Percentiles rank a stretch among this genome's conserved stretches.
Evolutionary conservation across 2,329 filamentous ascomycete genomes (phyloP).

Genomic region (Stachybotrys elegans): DNA sequence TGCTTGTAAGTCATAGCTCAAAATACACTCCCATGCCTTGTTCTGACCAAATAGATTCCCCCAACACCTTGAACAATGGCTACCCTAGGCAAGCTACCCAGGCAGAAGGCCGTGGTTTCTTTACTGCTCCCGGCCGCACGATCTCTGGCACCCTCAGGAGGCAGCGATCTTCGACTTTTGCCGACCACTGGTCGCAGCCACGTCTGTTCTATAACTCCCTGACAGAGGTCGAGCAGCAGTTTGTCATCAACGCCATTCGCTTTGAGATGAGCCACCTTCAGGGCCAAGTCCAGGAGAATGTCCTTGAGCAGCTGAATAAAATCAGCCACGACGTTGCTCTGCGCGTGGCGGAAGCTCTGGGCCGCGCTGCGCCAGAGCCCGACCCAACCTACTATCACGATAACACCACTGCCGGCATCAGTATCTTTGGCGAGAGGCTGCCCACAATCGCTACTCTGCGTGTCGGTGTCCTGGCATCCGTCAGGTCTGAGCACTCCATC

Average conservation of each 20-base stretch:
- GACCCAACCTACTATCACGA: conserved; percentile 64
- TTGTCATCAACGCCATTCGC: conserved; percentile 67
- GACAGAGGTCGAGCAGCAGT: conserved; percentile 60
- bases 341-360: conserved; percentile 59
- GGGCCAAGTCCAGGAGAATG: conserved; percentile 58
- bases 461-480: conserved; percentile 56
- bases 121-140: conserved; percentile 56
- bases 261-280: conserved; percentile 62
- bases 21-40: neutral
- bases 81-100: conserved; percentile 63
- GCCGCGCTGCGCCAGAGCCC: conserved; percentile 50
- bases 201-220: conserved; percentile 72
- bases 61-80: conserved; percentile 61
- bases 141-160: conserved; percentile 50
- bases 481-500: conserved; percentile 35
- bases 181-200: conserved; percentile 69
- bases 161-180: conserved; percentile 56
- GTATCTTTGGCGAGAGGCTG: conserved; percentile 53
- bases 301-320: conserved; percentile 63
- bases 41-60: conserved; percentile 41
- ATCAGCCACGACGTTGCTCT: conserved; percentile 62
- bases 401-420: conserved; percentile 59
- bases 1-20: conserved; percentile 37
- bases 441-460: conserved; percentile 57
- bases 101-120: conserved; percentile 61